A percentile compares a stretch with the other conserved stretches of the same genome.
Evolutionary conservation across 495 filamentous ascomycete species (phyloP).

Genomic region (Symbiotaphrina buchneri): DNA sequence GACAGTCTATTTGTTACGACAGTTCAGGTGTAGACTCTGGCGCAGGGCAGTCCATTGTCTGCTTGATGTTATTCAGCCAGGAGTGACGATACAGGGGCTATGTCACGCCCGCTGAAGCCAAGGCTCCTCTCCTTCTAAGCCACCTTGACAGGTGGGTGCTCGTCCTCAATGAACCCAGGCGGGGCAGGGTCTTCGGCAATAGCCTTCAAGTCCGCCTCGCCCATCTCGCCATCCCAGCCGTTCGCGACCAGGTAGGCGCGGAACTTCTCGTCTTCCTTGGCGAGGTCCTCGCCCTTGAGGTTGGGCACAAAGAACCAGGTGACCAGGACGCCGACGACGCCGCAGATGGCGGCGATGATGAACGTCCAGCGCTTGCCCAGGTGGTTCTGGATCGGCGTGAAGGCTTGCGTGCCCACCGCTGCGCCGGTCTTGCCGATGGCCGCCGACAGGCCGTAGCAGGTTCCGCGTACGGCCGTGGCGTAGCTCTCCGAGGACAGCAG

Average conservation of each 20-base stretch:
- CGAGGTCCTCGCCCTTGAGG: slow-evolving; percentile 20
- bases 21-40: no score
- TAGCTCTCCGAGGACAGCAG: slow-evolving; percentile 25
- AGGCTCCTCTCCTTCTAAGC: no score
- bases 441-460: slow-evolving; percentile 27
- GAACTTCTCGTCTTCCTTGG: slow-evolving; percentile 19
- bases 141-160: no score
- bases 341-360: slow-evolving; percentile 27
- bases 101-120: no score
- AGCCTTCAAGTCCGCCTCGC: slow-evolving; percentile 16
- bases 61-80: no score
- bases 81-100: no score
- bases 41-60: no score
- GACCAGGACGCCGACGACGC: slow-evolving; percentile 23
- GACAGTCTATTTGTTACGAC: no score
- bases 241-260: slow-evolving; percentile 20
- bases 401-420: slow-evolving; percentile 27
- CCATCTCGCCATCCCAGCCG: slow-evolving; percentile 26
- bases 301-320: slow-evolving; percentile 28
- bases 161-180: neutral
- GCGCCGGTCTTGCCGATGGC: slow-evolving; percentile 27
- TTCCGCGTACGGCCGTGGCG: slow-evolving; percentile 25
- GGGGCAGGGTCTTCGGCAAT: slow-evolving; percentile 9
- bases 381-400: slow-evolving; percentile 19
- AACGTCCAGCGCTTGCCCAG: slow-evolving; percentile 28